Base-by-base conservation (phyloP, 2,329 filamentous ascomycete species). In the Fusarium azukiicola region DNA sequence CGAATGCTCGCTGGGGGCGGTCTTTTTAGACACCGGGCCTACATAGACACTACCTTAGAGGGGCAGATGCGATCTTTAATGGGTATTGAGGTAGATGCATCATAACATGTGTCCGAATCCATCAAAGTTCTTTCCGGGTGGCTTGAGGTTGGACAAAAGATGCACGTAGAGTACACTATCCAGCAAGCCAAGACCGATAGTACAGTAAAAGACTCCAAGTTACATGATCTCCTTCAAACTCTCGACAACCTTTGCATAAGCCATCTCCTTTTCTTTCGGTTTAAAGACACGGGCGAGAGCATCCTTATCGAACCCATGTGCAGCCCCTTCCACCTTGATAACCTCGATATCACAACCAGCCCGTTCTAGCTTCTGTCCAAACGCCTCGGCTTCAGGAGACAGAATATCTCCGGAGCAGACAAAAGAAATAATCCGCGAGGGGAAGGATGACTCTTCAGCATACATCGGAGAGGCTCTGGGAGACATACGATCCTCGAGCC, bases 391-490 rank as follows among this genome's bases (percentile, higher is more conserved):
- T 71, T 90, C 88, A 2, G 81, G 80, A 1, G 82, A 83, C 38
- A 89, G 81, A n/a, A 72, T 76, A 78, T 90, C 88, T 3, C 85
- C 82, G 6, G 83, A 86, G 11, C 82, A 84, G 3, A 85, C 85
- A 66, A 89, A 72, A 14, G 89, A 76, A 23, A 88, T 64, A 7
- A 77, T 32, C 10, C 8, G 11, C 0, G 19, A 5, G 0, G 78
- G 78, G 12, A 80, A 80, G 0, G 21, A 84, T 58, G 23, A 70
- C 5, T 73, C 52, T 2, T 84, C 75, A 0, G 84, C 84, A n/a
- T 81, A 84, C 36, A 82, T 70, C 0, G 88, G 87, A 1, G 87
- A 89, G 11, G 86, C 82, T 21, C 80, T 78, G 0, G 87, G 87
- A 32, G 86, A 84, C 19, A 72, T 83, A 5, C 83, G 81, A 67